phyloP scores from a whole-genome alignment of 768 basidiomycete species.

The Leccinellum luteum region DNA sequence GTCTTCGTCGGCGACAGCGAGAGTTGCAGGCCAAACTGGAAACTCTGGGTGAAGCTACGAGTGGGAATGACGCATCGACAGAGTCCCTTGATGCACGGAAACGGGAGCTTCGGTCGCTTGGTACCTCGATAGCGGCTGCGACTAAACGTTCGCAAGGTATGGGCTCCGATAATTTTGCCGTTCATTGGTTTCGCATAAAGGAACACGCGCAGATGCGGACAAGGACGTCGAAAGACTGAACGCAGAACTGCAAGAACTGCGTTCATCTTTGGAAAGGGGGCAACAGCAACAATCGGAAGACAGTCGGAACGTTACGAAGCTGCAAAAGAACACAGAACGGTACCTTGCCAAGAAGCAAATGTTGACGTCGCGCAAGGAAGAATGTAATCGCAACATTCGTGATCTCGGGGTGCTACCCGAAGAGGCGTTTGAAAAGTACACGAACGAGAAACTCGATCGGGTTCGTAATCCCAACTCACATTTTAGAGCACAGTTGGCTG shows the following conservation, averaged over 20 bases:
- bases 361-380: conserved; percentile 80
- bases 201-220: conserved; percentile 53
- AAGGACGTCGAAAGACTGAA: conserved; percentile 65
- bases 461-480: conserved; percentile 42
- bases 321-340: conserved; percentile 94
- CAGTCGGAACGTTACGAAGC: conserved; percentile 77
- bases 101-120: conserved; percentile 68
- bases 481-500: not conserved
- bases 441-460: conserved; percentile 80
- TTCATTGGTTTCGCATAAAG: not conserved
- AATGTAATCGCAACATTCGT: conserved; percentile 92
- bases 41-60: conserved; percentile 58
- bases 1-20: conserved; percentile 72
- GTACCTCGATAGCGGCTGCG: conserved; percentile 61
- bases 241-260: conserved; percentile 64
- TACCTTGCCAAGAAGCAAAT: conserved; percentile 92
- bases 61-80: conserved; percentile 52
- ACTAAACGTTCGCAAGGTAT: conserved; percentile 62
- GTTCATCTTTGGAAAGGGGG: conserved; percentile 62
- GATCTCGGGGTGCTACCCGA: conserved; percentile 96
- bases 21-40: conserved; percentile 80
- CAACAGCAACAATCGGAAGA: conserved; percentile 87
- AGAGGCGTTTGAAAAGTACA: conserved; percentile 96
- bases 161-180: not conserved
- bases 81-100: conserved; percentile 67